phyloP scores from a whole-genome alignment of 495 filamentous ascomycete species.

The Stereocaulon alpinum region DNA sequence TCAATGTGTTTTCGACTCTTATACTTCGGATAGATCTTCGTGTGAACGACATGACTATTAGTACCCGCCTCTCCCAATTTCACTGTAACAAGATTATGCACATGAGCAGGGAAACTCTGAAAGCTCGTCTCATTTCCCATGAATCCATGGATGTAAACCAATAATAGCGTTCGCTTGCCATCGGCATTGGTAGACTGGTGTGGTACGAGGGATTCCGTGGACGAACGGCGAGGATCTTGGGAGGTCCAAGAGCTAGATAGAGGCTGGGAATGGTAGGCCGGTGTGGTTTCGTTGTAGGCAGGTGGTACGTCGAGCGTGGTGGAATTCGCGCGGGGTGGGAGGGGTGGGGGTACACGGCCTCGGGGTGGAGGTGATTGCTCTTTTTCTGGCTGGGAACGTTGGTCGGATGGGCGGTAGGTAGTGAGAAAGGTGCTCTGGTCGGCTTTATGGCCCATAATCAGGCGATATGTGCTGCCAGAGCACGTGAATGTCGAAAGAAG shows the following conservation, averaged over 20 bases:
- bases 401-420: background rate
- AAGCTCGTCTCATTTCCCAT: conserved; percentile 87
- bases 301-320: conserved; percentile 6
- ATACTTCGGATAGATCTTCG: conserved; percentile 88
- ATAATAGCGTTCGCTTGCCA: conserved; percentile 50
- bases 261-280: conserved; percentile 9
- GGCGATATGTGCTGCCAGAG: background rate
- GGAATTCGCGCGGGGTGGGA: background rate
- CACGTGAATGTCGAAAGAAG: background rate
- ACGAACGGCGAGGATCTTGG: conserved; percentile 51
- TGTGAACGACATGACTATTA: conserved; percentile 63
- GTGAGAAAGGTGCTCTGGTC: conserved; percentile 9
- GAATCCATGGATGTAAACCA: conserved; percentile 89
- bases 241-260: conserved; percentile 23
- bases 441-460: conserved; percentile 17
- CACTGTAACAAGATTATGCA: conserved; percentile 66
- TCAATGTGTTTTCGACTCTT: conserved; percentile 67
- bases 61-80: conserved; percentile 41
- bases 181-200: conserved; percentile 28
- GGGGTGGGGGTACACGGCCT: background rate
- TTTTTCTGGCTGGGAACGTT: background rate
- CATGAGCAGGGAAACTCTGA: conserved; percentile 74
- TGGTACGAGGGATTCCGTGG: conserved; percentile 51
- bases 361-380: background rate
- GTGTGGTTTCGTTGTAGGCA: conserved; percentile 13